Evolutionary conservation across 2,329 filamentous ascomycete genomes (phyloP), one percentile per base, ranked within the genome.

Genomic region (Cladosporium halotolerans): DNA sequence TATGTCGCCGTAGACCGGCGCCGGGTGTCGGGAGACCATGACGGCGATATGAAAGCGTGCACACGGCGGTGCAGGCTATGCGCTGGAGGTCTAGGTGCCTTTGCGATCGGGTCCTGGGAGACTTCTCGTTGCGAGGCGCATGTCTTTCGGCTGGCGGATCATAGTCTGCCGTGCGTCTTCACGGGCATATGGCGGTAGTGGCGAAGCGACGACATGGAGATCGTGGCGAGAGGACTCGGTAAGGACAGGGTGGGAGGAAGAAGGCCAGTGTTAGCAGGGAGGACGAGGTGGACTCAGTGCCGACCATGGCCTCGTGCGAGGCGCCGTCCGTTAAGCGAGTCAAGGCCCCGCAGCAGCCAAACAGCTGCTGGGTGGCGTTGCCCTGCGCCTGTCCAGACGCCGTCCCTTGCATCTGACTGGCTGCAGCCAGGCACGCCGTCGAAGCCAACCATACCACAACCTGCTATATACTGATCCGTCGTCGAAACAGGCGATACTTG

Each of bases 21-120:
- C 57, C 6, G 50, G 50, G 42, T 62, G 57, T 36, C 62, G 61
- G 42, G 61, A 63, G 18, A 63, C 61, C 61, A 63, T 63, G 46
- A 33, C 9, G 28, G 47, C 47, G 31, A 16, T 50, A 14, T 50
- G 28, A 6, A 18, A 9, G 45, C 36, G 16, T 11, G 39, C 47
- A 3, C 4, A 11, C 10, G n/a, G 34, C 10, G 34, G n/a, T 36
- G 9, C 34, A 9, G 11, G 39, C 39, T 43, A 36, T 36, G 39
- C 14, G 47, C 38, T 50, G 40, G n/a, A 23, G 16, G 11, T 28
- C 16, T 8, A 11, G 47, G 31, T 42, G 39, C n/a, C 34, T 11
- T 9, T 11, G 34, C 10, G 34, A 36, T n/a, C n/a, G n/a, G 32
- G 47, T 8, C 10, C 38, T 39, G 19, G 18, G 11, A 36, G 39